A percentile compares a stretch with the other conserved stretches of the same genome.
Conservation (phyloP, 306 rosid genomes). For the Vicia villosa region DNA sequence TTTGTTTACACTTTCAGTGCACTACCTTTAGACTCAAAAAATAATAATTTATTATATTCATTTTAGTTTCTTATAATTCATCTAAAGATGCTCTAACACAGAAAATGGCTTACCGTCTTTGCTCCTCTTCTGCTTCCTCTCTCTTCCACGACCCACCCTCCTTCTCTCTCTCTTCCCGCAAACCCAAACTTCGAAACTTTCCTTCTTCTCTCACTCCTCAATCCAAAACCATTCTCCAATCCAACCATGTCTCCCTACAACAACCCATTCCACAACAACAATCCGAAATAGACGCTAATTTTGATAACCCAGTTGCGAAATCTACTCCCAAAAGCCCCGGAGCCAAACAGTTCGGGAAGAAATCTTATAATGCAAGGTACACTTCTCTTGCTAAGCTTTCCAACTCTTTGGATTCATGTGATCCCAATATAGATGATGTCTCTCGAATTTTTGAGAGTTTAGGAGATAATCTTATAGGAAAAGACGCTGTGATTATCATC, state of each 20-base stretch:
- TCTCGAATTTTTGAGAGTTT: conserved; percentile 47
- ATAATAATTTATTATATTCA: too few relatives aligned
- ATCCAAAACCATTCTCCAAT: conserved; percentile 46
- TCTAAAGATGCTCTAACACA: too few relatives aligned
- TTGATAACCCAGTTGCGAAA: conserved; percentile 40
- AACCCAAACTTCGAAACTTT: conserved; percentile 31
- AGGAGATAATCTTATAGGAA: conserved; percentile 56
- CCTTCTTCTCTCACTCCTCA: conserved; percentile 19
- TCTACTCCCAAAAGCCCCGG: conserved; percentile 66
- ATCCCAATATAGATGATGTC: conserved; percentile 55
- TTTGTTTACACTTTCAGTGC: too few relatives aligned
- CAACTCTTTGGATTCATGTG: conserved; percentile 57
- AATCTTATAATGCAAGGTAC: conserved; percentile 77
- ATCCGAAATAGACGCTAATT: conserved; percentile 15
- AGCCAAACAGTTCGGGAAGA: conserved; percentile 65
- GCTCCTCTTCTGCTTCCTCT: conserved; percentile 69
- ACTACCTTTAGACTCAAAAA: too few relatives aligned
- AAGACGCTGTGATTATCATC: conserved; percentile 74
- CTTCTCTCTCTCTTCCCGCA: conserved; percentile 39
- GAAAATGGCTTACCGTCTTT: conserved; percentile 72
- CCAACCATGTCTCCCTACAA: conserved; percentile 54
- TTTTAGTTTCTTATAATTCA: too few relatives aligned
- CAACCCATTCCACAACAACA: conserved; percentile 42
- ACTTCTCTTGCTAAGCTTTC: conserved; percentile 55
- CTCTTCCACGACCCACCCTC: conserved; percentile 51